phyloP scores from a whole-genome alignment of 257 asterid species.

The Handroanthus guayacan region DNA sequence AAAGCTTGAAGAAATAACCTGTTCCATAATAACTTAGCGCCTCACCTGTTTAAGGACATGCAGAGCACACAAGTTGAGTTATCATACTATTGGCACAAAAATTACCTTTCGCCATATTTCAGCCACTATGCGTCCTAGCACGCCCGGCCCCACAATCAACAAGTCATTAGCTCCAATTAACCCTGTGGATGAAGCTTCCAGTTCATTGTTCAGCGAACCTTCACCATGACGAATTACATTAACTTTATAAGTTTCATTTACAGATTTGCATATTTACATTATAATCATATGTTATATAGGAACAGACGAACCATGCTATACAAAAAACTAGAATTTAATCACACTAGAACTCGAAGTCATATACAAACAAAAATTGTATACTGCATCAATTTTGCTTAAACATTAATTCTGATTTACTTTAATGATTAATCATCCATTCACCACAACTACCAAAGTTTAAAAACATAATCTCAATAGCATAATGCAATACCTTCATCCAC shows the following conservation, averaged over 20 bases:
- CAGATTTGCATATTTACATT: neutral
- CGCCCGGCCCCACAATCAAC: constrained; percentile 79
- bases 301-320: neutral
- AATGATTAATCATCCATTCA: neutral
- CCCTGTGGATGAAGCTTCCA: constrained; percentile 48
- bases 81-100: neutral
- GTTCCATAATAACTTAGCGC: neutral
- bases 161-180: constrained; percentile 58
- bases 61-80: neutral
- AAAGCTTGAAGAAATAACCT: neutral
- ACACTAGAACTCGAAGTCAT: neutral
- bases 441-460: neutral
- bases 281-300: neutral
- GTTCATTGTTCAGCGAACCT: constrained; percentile 44
- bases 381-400: constrained; percentile 1
- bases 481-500: neutral
- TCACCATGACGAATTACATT: constrained; percentile 24
- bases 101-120: constrained; percentile 68
- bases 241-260: neutral
- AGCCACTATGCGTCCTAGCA: constrained; percentile 71
- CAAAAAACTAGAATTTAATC: neutral
- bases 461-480: neutral
- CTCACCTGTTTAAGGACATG: neutral
- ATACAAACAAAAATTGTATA: neutral
- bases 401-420: neutral